Conservation (phyloP, 805 yeast genomes). For the Yamadazyma sp. region DNA sequence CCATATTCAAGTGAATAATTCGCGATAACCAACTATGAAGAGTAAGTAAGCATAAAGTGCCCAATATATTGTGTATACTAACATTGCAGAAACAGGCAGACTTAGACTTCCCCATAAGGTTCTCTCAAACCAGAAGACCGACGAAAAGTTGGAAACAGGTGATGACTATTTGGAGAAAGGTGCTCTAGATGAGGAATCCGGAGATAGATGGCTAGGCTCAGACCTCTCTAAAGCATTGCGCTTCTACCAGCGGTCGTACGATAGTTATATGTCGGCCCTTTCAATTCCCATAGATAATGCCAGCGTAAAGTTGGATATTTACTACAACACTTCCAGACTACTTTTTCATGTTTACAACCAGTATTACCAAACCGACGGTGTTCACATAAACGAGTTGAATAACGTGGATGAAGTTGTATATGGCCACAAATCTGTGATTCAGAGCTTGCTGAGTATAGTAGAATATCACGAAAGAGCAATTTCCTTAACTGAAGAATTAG, state of each 20-base stretch:
- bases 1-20: not conserved
- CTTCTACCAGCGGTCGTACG: conserved; percentile 60
- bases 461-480: conserved; percentile 41
- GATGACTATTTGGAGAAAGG: conserved; percentile 59
- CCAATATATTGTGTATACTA: conserved; percentile 7
- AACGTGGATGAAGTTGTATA: conserved; percentile 33
- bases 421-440: conserved; percentile 29
- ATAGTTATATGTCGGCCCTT: conserved; percentile 24
- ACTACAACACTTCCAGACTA: conserved; percentile 60
- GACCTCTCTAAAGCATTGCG: conserved; percentile 64
- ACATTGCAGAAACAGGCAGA: conserved; percentile 14
- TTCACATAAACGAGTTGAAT: conserved; percentile 29
- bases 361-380: conserved; percentile 48
- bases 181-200: conserved; percentile 65
- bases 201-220: conserved; percentile 69
- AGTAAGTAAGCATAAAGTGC: conserved; percentile 9
- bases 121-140: not conserved
- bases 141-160: conserved; percentile 35
- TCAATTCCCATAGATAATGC: conserved; percentile 2
- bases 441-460: conserved; percentile 35
- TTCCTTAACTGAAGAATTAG: conserved; percentile 9
- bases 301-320: conserved; percentile 37
- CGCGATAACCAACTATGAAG: conserved; percentile 14
- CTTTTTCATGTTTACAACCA: conserved; percentile 57
- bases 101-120: conserved; percentile 21